Evolutionary conservation across 2,329 filamentous ascomycete species (phyloP).

Genomic region (Pyrenophora teres): DNA sequence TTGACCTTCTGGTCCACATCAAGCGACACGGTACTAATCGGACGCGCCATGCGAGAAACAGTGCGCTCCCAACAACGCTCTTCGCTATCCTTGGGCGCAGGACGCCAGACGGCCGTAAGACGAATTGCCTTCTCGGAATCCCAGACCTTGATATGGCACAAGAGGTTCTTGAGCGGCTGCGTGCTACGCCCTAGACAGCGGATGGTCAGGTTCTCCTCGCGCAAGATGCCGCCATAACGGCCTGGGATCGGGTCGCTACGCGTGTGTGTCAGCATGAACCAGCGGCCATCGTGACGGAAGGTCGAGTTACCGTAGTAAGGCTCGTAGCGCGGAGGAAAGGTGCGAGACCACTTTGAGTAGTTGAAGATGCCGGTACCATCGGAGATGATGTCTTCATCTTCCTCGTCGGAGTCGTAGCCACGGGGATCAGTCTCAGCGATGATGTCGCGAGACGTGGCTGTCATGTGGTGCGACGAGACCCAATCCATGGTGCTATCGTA

Average conservation of each 20-base stretch:
- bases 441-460: conserved; percentile 43
- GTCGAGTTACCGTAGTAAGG: conserved; percentile 54
- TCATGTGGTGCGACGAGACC: conserved; percentile 50
- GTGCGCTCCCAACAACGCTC: conserved; percentile 48
- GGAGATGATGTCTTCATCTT: conserved; percentile 24
- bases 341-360: conserved; percentile 55
- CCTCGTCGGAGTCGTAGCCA: neutral
- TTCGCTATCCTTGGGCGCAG: conserved; percentile 28
- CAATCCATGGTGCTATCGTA: conserved; percentile 52
- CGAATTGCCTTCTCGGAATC: conserved; percentile 49
- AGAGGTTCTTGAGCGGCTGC: conserved; percentile 54
- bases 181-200: conserved; percentile 56
- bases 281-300: conserved; percentile 51
- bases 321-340: conserved; percentile 55
- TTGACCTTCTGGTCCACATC: conserved; percentile 68
- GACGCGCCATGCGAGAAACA: conserved; percentile 65
- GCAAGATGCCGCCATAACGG: neutral
- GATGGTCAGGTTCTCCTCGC: conserved; percentile 24
- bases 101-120: conserved; percentile 54
- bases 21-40: conserved; percentile 76
- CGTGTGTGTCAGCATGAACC: conserved; percentile 48
- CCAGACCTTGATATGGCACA: conserved; percentile 53
- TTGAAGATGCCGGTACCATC: conserved; percentile 50
- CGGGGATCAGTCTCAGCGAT: conserved; percentile 45
- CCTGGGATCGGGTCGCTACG: conserved; percentile 18